Base-by-base conservation (phyloP, 768 basidiomycete genomes). In the Amanita phalloides region DNA sequence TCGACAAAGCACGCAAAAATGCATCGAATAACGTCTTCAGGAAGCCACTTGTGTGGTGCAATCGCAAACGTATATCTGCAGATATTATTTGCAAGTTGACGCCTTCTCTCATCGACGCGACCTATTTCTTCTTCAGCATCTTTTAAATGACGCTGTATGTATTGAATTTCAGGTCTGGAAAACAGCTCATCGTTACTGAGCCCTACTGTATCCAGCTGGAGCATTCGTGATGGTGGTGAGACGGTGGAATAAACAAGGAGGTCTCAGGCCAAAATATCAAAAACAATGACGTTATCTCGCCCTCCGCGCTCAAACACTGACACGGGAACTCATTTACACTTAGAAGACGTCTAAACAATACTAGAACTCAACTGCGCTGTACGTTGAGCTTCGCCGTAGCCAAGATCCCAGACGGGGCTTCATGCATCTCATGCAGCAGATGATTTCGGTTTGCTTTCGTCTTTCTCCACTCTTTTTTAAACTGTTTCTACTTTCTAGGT, bases 391-490 rank as follows among this genome's bases (percentile, higher is more conserved):
- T 49, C 74, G 74, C 57, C 69, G 67, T 10, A 86, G 88, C 57
- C 92, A 95, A 64, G 87, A 93, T 66, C 88, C 87, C n/a, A 79
- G 79, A 49, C 76, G 83, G n/a, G n/a, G n/a, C n/a, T n/a, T n/a
- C 58, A 93, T 98, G 87, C 82, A 86, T 49, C 69, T 84, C 48
- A 92, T 96, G 28, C 96, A 98, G 65, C 90, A 90, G 65, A 91
- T 96, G 79, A 97, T 99, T 49, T 92, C 87, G 20, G 95, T 97
- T 57, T 53, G 80, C 65, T 63, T 1, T 9, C 21, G 36, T 48
- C 2, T 45, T 2, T 46, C 49, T 7, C 26, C 38, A 4, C 3
- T 32, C 48, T 42, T 6, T 38, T 25, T 36, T 28, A 53, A 45
- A 17, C 49, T 55, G 28, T 51, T 37, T 42, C 8, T 61, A 96